Evolutionary conservation across 2,329 filamentous ascomycete genomes (phyloP).

Genomic region (Neopestalotiopsis sp.): DNA sequence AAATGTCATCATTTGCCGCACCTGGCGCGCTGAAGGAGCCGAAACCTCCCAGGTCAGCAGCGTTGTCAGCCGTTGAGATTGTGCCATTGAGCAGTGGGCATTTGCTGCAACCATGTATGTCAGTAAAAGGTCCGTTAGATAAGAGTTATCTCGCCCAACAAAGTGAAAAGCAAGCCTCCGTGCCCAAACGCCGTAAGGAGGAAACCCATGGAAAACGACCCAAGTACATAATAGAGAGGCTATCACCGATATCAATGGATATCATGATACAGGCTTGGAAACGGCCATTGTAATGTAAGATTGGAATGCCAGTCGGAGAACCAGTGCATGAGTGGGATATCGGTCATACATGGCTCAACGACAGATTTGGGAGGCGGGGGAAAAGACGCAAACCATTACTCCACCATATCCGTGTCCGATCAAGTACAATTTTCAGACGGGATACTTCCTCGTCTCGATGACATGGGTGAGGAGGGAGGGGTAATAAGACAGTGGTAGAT

Average conservation of each 20-base stretch:
- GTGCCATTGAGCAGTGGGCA: slow-evolving; percentile 87
- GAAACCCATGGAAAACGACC: no score
- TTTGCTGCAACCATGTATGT: slow-evolving; percentile 44
- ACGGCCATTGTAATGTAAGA: no score
- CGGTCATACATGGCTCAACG: no score
- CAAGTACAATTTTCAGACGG: background rate
- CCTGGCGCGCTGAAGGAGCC: slow-evolving; percentile 42
- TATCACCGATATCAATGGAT: no score
- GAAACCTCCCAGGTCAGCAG: slow-evolving; percentile 63
- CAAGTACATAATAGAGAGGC: no score
- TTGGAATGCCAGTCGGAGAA: no score
- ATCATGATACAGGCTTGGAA: no score
- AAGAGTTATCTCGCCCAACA: slow-evolving; percentile 4
- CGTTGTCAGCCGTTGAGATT: slow-evolving; percentile 65
- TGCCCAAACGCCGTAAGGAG: no score
- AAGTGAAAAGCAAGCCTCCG: background rate
- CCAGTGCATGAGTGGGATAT: no score
- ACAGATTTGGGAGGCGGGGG: no score
- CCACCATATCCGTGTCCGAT: background rate
- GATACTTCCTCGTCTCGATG: slow-evolving; percentile 3
- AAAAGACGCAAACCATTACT: no score
- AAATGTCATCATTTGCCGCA: background rate
- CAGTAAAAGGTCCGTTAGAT: slow-evolving; percentile 27
- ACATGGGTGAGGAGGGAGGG: background rate
- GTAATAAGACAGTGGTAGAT: slow-evolving; percentile 38